A percentile compares a stretch with the other conserved stretches of the same genome.
Evolutionary conservation across 2,329 filamentous ascomycete genomes (phyloP).

Genomic region (Sclerotinia glacialis): DNA sequence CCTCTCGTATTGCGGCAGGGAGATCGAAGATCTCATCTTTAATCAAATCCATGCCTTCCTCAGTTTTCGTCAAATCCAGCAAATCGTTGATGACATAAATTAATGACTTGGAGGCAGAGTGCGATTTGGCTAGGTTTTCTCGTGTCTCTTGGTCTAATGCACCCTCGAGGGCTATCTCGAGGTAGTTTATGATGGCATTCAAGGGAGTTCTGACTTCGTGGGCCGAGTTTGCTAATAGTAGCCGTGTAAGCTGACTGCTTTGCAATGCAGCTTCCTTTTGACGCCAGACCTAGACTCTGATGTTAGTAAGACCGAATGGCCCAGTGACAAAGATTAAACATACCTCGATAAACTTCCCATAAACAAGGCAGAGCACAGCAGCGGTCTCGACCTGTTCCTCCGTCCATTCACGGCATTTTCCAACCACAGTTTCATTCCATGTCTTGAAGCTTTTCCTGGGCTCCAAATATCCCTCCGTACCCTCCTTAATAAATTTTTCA

Average conservation of each 20-base stretch:
- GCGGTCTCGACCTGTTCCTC: conserved; percentile 88
- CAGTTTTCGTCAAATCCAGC: conserved; percentile 82
- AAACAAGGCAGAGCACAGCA: conserved; percentile 81
- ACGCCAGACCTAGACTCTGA: conserved; percentile 69
- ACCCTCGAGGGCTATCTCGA: conserved; percentile 86
- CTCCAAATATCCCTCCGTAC: conserved; percentile 71
- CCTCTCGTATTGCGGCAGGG: conserved; percentile 67
- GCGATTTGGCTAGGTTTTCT: conserved; percentile 78
- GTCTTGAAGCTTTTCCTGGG: conserved; percentile 75
- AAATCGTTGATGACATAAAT: conserved; percentile 95
- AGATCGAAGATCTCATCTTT: conserved; percentile 81
- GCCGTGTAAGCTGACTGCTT: conserved; percentile 73
- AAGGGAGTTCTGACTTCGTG: conserved; percentile 89
- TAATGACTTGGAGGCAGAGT: conserved; percentile 87
- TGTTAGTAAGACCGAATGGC: not conserved
- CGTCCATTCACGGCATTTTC: conserved; percentile 82
- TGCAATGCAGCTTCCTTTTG: conserved; percentile 84
- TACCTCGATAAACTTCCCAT: conserved; percentile 82
- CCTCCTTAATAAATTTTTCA: conserved; percentile 70
- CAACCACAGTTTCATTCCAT: conserved; percentile 73
- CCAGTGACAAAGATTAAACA: not conserved
- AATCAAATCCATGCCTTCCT: conserved; percentile 74
- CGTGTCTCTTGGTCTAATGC: conserved; percentile 75
- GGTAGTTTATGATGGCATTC: conserved; percentile 92
- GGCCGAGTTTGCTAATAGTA: conserved; percentile 82